phyloP scores from a whole-genome alignment of 208 protist species.

The Leishmania gerbilli region DNA sequence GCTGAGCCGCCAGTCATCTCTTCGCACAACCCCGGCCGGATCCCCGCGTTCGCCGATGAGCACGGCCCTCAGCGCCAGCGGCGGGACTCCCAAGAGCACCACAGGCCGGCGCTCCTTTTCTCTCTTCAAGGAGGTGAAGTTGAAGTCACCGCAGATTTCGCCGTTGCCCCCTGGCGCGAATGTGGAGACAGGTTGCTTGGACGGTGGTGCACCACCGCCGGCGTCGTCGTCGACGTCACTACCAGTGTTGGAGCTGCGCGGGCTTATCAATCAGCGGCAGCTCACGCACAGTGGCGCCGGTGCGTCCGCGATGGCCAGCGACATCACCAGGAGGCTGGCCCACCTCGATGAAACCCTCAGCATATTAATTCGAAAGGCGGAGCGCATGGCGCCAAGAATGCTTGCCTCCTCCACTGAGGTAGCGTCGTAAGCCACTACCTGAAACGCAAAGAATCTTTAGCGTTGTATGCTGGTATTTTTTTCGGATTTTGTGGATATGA shows the following conservation, averaged over 20 bases:
- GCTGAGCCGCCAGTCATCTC: constrained; percentile 27
- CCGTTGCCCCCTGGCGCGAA: background rate
- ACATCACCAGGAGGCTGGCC: constrained; percentile 24
- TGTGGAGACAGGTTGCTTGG: background rate
- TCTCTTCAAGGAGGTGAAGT: constrained; percentile 44
- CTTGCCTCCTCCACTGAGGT: constrained; percentile 28
- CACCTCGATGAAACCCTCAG: constrained; percentile 33
- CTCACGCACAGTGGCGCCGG: background rate
- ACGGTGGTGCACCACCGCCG: constrained; percentile 13
- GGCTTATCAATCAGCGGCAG: background rate
- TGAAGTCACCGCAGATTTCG: constrained; percentile 31
- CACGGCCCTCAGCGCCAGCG: constrained; percentile 1
- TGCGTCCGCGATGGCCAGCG: background rate
- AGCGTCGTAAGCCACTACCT: constrained; percentile 10
- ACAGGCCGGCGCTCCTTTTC: constrained; percentile 40
- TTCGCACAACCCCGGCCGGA: constrained; percentile 17
- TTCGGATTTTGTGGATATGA: background rate
- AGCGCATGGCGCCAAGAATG: constrained; percentile 20
- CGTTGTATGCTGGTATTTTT: background rate
- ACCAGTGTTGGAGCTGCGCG: constrained; percentile 15
- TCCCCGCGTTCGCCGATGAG: constrained; percentile 28
- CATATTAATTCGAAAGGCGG: constrained; percentile 35
- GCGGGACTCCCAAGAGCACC: constrained; percentile 15
- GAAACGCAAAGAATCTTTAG: background rate
- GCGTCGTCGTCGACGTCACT: background rate